Evolutionary conservation across 163 green algal genomes (phyloP).

Genomic region (Chlorella variabilis): DNA sequence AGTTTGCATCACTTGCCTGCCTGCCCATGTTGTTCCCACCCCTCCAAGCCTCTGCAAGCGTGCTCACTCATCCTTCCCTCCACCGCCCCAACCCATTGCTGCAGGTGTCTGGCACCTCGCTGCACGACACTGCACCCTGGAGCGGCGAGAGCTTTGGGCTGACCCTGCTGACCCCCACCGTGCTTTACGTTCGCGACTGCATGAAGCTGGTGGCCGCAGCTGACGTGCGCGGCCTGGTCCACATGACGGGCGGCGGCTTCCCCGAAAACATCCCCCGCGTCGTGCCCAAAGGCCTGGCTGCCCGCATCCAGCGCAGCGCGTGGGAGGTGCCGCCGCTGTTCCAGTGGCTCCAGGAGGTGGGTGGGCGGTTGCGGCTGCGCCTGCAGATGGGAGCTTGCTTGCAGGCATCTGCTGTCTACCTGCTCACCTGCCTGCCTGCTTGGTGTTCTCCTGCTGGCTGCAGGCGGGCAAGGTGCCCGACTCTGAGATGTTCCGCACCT

Average conservation of each 20-base stretch:
- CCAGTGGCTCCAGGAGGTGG: slow-evolving; percentile 83
- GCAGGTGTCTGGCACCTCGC: slow-evolving; percentile 66
- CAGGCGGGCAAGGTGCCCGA: slow-evolving; percentile 69
- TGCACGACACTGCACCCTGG: slow-evolving; percentile 79
- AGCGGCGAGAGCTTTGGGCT: slow-evolving; percentile 67
- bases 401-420: background rate
- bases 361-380: background rate
- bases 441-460: slow-evolving; percentile 3
- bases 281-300: slow-evolving; percentile 88
- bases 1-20: background rate
- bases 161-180: slow-evolving; percentile 87
- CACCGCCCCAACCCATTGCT: slow-evolving; percentile 23
- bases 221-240: slow-evolving; percentile 79
- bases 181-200: slow-evolving; percentile 87
- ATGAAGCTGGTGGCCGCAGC: slow-evolving; percentile 26
- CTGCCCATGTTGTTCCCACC: too few species aligned
- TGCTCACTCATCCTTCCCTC: background rate
- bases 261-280: slow-evolving; percentile 97
- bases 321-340: slow-evolving; percentile 85
- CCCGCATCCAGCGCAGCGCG: slow-evolving; percentile 64
- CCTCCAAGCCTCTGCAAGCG: too few species aligned
- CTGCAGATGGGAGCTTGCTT: background rate
- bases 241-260: slow-evolving; percentile 98
- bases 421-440: background rate
- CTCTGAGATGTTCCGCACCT: slow-evolving; percentile 97